Evolutionary conservation across 208 protist genomes (phyloP), one percentile per base, ranked within the genome.

Genomic region (Herpetomonas muscarum): DNA sequence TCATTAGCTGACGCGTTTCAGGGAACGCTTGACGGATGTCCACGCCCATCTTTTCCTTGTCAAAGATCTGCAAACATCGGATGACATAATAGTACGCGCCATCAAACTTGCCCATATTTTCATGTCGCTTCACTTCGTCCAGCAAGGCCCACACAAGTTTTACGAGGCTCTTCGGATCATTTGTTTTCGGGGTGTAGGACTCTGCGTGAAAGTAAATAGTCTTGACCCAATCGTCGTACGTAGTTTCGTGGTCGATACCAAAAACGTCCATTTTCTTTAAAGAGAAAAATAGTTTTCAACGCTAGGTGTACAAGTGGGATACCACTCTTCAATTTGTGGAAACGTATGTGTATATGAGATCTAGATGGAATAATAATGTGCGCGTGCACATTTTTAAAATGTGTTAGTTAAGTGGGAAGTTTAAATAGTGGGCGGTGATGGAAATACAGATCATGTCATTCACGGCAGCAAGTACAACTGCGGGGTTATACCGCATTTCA

Each of bases 141-240:
- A 69, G 58, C 9, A 70, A 68, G 6, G 30, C 47, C 1, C 32
- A 37, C 0, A 67, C 81, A 57, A 49, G 67, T 22, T 31, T 52
- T n/a, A 61, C 53, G 21, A 79, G 66, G 15, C 46, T 50, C 6
- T 60, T 39, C 1, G 46, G 32, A 7, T 71, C 57, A 0, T 19
- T 46, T 6, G 28, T 17, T 17, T 55, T 49, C 7, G 69, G 75
- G 47, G 55, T 46, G 41, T 78, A 81, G 13, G 52, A 32, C 0
- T 67, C 45, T 0, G 69, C 84, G 45, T 91, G 75, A 42, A 79
- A 30, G 21, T 60, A 80, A 15, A 91, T 91, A 17, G 69, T 86
- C 26, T 62, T 64, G 24, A 68, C 56, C 46, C 70, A 91, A 10
- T 85, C 81, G 1, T 68, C 56, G 47, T 71, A 87, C 3, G 61